Evolutionary conservation across 306 rosid genomes (phyloP), one percentile per base, ranked within the genome.

Genomic region (Carpinus fangiana): DNA sequence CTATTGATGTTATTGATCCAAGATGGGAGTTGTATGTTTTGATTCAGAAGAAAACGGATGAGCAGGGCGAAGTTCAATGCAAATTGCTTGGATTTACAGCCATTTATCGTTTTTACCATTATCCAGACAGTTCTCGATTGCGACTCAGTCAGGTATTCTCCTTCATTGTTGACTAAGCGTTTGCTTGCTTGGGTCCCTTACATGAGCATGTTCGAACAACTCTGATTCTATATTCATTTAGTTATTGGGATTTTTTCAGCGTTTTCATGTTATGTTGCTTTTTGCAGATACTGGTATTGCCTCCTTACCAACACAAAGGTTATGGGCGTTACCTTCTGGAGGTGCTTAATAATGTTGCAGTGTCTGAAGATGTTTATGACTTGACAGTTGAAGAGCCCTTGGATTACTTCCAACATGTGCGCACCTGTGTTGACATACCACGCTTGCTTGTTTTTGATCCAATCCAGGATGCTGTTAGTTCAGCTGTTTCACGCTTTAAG

Each of bases 301-400:
- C 98, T 70, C 92, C 91, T 67, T 91, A 91, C 85, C 98, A 92
- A 86, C 91, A 77, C 80, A 92, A 86, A 85, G 98, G 98, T 57
- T 91, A 90, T 84, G 98, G 98, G 3, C 86, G 93, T 38, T 89
- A 76, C 84, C 93, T 95, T 78, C 84, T 92, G 5, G 91, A 88
- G 90, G 93, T 79, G 69, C 87, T 95, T 41, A 87, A 87, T 78
- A 83, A 85, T 73, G 90, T 90, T 66, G 92, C 93, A 51, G 51
- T 88, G 70, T 82, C 91, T 43, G 98, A 92, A 88, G 84, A 95
- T 71, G 89, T 91, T 69, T 85, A 79, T 52, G 97, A 95, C 82
- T 76, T 95, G 48, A 92, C 98, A 5, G 89, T 95, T 47, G 98
- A 95, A 90, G 98, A 95, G 83, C 98, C 98, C 4, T 53, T 94